Conservation (phyloP, 495 filamentous ascomycete species). For the Penicillium tannophilum region DNA sequence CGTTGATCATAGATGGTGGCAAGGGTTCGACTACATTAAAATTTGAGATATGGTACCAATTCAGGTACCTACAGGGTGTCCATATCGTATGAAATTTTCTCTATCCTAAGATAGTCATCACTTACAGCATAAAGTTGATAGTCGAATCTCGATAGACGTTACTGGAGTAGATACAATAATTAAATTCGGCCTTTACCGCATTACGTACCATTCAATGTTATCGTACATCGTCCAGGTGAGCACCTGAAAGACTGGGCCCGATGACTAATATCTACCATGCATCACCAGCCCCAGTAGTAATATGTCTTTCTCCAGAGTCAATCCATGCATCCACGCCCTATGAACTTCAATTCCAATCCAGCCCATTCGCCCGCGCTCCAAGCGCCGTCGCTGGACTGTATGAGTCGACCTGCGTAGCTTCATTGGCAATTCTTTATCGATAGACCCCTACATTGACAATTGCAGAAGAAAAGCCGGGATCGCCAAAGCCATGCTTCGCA, state of each 20-base stretch:
- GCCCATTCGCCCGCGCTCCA: conserved; percentile 14
- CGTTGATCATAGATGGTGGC: not conserved
- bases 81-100: not conserved
- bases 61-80: not conserved
- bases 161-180: not conserved
- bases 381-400: not conserved
- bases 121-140: not conserved
- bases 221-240: not conserved
- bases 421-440: conserved; percentile 9
- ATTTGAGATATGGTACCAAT: not conserved
- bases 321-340: conserved; percentile 2
- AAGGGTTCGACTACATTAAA: not conserved
- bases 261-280: conserved; percentile 40
- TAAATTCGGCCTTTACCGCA: not conserved
- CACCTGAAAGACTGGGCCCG: conserved; percentile 22
- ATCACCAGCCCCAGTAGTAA: not conserved
- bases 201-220: conserved; percentile 5
- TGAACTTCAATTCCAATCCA: conserved; percentile 7
- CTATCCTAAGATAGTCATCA: not conserved
- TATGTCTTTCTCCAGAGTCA: conserved; percentile 4
- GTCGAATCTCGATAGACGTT: not conserved
- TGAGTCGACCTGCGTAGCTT: conserved; percentile 5
- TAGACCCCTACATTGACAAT: not conserved
- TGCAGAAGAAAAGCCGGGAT: not conserved
- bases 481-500: conserved; percentile 35